Percentiles rank a stretch among this genome's conserved stretches.
Conservation (phyloP, 2,329 filamentous ascomycete species). For the Fonsecaea monophora region DNA sequence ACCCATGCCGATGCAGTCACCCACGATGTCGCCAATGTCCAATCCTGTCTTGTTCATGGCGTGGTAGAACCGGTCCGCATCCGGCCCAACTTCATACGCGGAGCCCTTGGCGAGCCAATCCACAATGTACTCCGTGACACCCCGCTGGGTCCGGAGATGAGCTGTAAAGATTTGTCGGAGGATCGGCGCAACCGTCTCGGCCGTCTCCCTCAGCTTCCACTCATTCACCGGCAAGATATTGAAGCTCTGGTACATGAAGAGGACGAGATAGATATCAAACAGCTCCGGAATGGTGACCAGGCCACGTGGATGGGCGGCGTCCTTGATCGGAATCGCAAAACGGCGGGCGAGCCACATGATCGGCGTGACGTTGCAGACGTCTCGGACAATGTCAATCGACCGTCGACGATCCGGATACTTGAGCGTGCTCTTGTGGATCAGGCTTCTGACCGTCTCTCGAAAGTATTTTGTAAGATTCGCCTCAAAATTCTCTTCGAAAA, state of each 20-base stretch:
- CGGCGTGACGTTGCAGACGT: constrained; percentile 72
- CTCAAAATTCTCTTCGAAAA: constrained; percentile 55
- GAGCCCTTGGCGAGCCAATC: constrained; percentile 58
- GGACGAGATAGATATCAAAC: constrained; percentile 54
- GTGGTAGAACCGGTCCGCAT: constrained; percentile 61
- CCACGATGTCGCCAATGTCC: constrained; percentile 57
- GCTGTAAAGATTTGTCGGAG: constrained; percentile 52
- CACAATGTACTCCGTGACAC: constrained; percentile 50
- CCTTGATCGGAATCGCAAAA: constrained; percentile 73
- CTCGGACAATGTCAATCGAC: constrained; percentile 64
- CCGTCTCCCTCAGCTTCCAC: constrained; percentile 57
- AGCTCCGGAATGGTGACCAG: constrained; percentile 55
- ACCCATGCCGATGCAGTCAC: constrained; percentile 58
- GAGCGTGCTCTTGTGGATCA: constrained; percentile 57
- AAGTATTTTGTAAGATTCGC: constrained; percentile 54
- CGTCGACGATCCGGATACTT: constrained; percentile 54
- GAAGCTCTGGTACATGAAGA: constrained; percentile 61
- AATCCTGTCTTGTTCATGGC: constrained; percentile 56
- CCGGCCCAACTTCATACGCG: constrained; percentile 57
- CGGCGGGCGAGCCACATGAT: constrained; percentile 68
- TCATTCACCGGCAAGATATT: constrained; percentile 59
- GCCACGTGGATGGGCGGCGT: constrained; percentile 64
- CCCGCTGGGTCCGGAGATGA: constrained; percentile 57
- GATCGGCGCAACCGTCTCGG: constrained; percentile 49
- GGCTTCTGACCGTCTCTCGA: constrained; percentile 50